phyloP scores from a whole-genome alignment of 805 yeast species.

The Lipomyces mesembrius region DNA sequence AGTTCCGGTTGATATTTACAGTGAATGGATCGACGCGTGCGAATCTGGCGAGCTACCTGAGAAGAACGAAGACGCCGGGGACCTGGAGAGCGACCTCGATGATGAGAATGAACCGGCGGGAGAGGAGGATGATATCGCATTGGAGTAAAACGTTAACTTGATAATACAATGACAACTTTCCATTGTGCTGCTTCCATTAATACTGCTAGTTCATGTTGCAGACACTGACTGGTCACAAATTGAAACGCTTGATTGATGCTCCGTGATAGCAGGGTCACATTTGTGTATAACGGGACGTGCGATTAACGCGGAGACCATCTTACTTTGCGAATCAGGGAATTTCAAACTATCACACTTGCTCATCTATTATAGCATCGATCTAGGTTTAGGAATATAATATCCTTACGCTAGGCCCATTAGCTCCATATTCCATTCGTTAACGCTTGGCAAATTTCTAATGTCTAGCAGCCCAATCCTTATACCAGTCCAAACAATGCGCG shows the following conservation, averaged over 20 bases:
- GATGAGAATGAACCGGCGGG: conserved; percentile 33
- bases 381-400: not conserved
- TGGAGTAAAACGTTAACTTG: conserved; percentile 1
- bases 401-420: not conserved
- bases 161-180: not conserved
- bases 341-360: not conserved
- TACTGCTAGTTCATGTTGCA: no score
- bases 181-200: not conserved
- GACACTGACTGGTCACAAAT: not conserved
- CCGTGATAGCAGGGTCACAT: not conserved
- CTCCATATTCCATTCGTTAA: not conserved
- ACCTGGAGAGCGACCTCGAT: conserved; percentile 39
- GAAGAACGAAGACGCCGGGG: conserved; percentile 34
- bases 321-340: not conserved
- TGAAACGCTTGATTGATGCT: not conserved
- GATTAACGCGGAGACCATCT: not conserved
- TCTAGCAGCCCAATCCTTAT: conserved; percentile 34
- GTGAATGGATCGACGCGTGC: conserved; percentile 98
- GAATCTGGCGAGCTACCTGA: conserved; percentile 73
- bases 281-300: not conserved
- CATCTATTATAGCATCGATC: not conserved
- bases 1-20: conserved; percentile 92
- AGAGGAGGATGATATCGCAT: conserved; percentile 19
- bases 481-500: conserved; percentile 37
- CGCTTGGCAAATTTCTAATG: conserved; percentile 13